Conservation (phyloP, 2,329 filamentous ascomycete genomes). For the Pseudomassariella vexata region DNA sequence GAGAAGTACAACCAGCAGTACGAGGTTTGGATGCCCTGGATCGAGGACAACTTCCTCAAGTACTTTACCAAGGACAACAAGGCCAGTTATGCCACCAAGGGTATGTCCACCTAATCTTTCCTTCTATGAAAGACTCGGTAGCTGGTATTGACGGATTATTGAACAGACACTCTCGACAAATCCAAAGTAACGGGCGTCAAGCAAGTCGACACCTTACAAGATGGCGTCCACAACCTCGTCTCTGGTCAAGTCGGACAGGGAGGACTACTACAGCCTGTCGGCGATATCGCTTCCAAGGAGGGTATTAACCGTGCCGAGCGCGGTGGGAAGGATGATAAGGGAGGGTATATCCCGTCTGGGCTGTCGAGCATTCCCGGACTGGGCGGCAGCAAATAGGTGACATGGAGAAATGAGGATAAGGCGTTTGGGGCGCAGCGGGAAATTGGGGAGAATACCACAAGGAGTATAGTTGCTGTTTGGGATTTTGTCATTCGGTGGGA, state of each 20-base stretch:
- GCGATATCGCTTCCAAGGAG: slow-evolving; percentile 57
- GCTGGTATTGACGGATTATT: too few relatives aligned
- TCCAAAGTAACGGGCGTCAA: slow-evolving; percentile 63
- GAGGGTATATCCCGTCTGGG: slow-evolving; percentile 33
- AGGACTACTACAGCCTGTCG: slow-evolving; percentile 58
- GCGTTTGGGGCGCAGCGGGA: background rate
- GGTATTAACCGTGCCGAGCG: slow-evolving; percentile 61
- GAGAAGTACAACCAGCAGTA: slow-evolving; percentile 67
- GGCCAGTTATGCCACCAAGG: slow-evolving; percentile 63
- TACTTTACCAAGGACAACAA: slow-evolving; percentile 77
- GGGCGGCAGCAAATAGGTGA: slow-evolving; percentile 1
- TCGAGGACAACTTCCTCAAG: slow-evolving; percentile 66
- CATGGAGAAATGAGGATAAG: background rate
- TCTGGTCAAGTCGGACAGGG: slow-evolving; percentile 62
- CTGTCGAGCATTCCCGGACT: slow-evolving; percentile 22
- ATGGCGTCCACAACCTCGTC: slow-evolving; percentile 58
- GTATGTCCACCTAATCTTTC: slow-evolving; percentile 33
- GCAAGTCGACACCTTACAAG: slow-evolving; percentile 64
- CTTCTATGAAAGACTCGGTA: background rate
- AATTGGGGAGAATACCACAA: too few relatives aligned
- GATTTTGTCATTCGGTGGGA: too few relatives aligned
- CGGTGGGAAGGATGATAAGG: slow-evolving; percentile 56
- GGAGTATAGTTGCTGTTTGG: too few relatives aligned
- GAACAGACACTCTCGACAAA: slow-evolving; percentile 59
- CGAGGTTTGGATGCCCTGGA: slow-evolving; percentile 70